A percentile compares a stretch with the other conserved stretches of the same genome.
Conservation (phyloP, 352 stramenopile species). For the Phytophthora agathidicida region DNA sequence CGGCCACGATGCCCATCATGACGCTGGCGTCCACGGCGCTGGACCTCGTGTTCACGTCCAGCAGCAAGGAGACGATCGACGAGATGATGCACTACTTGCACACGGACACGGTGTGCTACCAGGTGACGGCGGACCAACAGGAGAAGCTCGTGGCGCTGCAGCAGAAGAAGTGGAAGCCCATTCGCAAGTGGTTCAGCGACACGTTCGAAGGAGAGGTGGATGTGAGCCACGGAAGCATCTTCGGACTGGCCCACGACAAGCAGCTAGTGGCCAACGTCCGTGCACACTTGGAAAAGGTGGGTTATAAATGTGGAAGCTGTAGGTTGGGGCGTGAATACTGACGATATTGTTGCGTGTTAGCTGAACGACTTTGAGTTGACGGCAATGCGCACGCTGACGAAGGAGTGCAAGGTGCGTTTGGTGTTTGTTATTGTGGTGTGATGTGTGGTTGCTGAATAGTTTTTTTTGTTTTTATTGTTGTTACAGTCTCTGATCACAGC, state of each 20-base stretch:
- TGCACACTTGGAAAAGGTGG: slow-evolving; percentile 61
- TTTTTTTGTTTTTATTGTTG: slow-evolving; percentile 5
- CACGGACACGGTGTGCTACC: slow-evolving; percentile 91
- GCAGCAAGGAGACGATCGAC: slow-evolving; percentile 59
- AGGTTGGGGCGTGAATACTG: neutral
- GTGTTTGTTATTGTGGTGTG: neutral
- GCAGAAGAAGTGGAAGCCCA: slow-evolving; percentile 85
- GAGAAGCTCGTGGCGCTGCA: slow-evolving; percentile 83
- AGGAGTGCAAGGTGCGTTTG: slow-evolving; percentile 82
- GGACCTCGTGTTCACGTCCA: slow-evolving; percentile 67
- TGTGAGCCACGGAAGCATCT: slow-evolving; percentile 84
- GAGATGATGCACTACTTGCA: slow-evolving; percentile 90
- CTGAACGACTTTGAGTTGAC: slow-evolving; percentile 80
- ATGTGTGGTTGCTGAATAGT: neutral
- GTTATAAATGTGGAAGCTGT: neutral
- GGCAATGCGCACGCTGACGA: slow-evolving; percentile 73
- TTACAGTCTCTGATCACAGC: slow-evolving; percentile 87
- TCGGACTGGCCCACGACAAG: slow-evolving; percentile 62
- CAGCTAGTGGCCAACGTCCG: slow-evolving; percentile 69
- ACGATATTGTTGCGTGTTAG: slow-evolving; percentile 31
- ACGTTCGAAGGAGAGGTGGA: slow-evolving; percentile 80
- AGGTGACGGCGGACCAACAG: slow-evolving; percentile 80
- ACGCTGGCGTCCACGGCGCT: slow-evolving; percentile 82
- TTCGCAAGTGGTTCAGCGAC: slow-evolving; percentile 86
- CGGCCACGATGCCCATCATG: slow-evolving; percentile 89